Evolutionary conservation across 805 yeast genomes (phyloP), one percentile per base, ranked within the genome.

Genomic region (Metschnikowia amazonensis): DNA sequence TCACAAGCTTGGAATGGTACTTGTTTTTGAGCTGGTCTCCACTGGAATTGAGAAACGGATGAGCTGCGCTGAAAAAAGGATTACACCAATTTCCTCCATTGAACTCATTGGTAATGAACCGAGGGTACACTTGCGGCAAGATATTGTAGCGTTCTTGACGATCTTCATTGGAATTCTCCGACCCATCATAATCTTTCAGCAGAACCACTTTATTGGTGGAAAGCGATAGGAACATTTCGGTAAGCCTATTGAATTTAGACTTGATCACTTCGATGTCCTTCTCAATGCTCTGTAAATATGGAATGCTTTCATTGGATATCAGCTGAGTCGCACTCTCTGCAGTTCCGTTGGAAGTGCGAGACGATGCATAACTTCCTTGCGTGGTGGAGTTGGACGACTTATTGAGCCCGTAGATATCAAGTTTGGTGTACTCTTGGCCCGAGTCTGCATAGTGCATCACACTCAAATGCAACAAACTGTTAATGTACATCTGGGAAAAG

Each of bases 41-140:
- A 53, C 74, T 67, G 24, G 64, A 65, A 52, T 69, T 72, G 30
- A 69, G 61, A 18, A 66, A 66, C 6, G 63, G 57, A 40, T 66
- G 70, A 29, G 56, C 53, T 38, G 70, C 57, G 36, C 71, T 60
- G 52, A 79, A 77, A 52, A 83, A 82, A 21, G 86, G 87, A 55
- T 84, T 84, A 39, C 79, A 76, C 84, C 89, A 85, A 49, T 82
- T 81, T n/a, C 90, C 92, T 14, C 89, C 92, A 53, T 81, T 81
- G 60, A 81, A 85, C 44, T 77, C 79, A 24, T 81, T 80, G 34
- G 75, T 71, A 16, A 86, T 64, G 55, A 85, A 82, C 48, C 94
- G 70, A 7, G 94, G 89, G 51, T 81, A 79, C 2, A 82, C 66
- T 58, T 84, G 84, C 0, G 92, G 94, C 29, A 83, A 49, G 13